Percentiles rank a stretch among this genome's conserved stretches.
Evolutionary conservation across 495 filamentous ascomycete species (phyloP).

Genomic region (Aspergillus asperescens): DNA sequence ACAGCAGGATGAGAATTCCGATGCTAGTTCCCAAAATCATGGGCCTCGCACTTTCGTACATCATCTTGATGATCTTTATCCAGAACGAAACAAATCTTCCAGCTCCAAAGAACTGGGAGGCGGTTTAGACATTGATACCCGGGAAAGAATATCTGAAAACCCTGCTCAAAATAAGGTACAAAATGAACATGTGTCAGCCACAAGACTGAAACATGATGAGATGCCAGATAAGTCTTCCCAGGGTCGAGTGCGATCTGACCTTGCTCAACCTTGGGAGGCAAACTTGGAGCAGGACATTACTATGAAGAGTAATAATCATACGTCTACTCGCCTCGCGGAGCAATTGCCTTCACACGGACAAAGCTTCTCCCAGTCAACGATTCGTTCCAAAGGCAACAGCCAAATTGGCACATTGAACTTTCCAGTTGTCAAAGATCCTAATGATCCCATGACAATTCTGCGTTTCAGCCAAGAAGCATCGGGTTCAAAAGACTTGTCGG

Average conservation of each 20-base stretch:
- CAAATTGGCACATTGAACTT: constrained; percentile 50
- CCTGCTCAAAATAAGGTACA: neutral
- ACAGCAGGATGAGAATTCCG: constrained; percentile 9
- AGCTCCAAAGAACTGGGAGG: neutral
- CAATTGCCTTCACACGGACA: constrained; percentile 17
- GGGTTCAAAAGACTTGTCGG: constrained; percentile 35
- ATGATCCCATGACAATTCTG: constrained; percentile 56
- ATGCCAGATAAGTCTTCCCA: neutral
- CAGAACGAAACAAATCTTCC: neutral
- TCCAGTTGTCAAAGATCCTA: constrained; percentile 74
- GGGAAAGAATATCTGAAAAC: constrained; percentile 11
- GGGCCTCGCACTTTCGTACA: neutral
- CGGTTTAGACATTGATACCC: neutral
- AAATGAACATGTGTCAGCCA: constrained; percentile 5
- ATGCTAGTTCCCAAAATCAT: constrained; percentile 3
- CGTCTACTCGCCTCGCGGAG: neutral
- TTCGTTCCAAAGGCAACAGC: constrained; percentile 20
- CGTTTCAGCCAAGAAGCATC: constrained; percentile 62
- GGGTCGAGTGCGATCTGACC: neutral
- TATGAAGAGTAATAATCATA: neutral
- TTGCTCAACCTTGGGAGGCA: neutral
- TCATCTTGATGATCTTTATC: neutral
- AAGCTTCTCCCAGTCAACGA: constrained; percentile 25
- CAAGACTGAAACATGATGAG: constrained; percentile 20
- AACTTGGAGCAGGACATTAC: neutral